Conservation (phyloP, 1,284 basidiomycete genomes). For the Microstroma glucosiphilum region DNA sequence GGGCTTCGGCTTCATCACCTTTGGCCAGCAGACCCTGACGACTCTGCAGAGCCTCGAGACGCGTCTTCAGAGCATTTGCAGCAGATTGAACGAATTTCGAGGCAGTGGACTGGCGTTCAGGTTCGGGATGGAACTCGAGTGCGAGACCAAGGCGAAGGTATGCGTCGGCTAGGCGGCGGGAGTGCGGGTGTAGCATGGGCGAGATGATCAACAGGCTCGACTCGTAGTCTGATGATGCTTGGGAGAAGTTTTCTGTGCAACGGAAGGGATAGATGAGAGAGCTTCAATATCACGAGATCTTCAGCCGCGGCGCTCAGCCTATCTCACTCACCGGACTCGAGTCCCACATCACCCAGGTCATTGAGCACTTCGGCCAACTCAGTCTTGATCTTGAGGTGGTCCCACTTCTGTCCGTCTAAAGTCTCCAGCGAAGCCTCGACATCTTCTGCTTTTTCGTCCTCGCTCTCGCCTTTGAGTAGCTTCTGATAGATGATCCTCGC, state of each 20-base stretch:
- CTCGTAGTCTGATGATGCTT: slow-evolving; percentile 42
- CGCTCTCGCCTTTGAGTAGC: slow-evolving; percentile 18
- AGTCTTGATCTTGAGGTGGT: slow-evolving; percentile 23
- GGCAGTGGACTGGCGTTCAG: slow-evolving; percentile 26
- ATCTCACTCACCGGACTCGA: slow-evolving; percentile 33
- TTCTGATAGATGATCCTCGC: slow-evolving; percentile 42
- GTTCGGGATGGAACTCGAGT: slow-evolving; percentile 45
- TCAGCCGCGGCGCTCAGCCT: too few species aligned
- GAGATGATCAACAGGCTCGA: slow-evolving; percentile 29
- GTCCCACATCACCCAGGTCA: slow-evolving; percentile 45
- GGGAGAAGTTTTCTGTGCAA: slow-evolving; percentile 41
- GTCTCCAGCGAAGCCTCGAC: slow-evolving; percentile 20
- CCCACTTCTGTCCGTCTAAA: slow-evolving; percentile 30
- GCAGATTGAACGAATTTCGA: slow-evolving; percentile 33
- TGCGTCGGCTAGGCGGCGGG: slow-evolving; percentile 45
- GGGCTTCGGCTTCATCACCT: not conserved
- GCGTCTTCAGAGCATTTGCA: slow-evolving; percentile 22
- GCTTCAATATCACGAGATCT: not conserved
- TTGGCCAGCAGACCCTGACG: slow-evolving; percentile 13
- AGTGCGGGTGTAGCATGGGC: slow-evolving; percentile 35
- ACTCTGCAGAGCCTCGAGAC: slow-evolving; percentile 26
- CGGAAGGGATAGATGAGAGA: not conserved
- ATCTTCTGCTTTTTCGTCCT: not conserved
- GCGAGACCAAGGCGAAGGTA: slow-evolving; percentile 45
- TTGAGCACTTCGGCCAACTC: slow-evolving; percentile 48